Base-by-base conservation (phyloP, 2,329 filamentous ascomycete species). In the Trichothecium sympodiale region DNA sequence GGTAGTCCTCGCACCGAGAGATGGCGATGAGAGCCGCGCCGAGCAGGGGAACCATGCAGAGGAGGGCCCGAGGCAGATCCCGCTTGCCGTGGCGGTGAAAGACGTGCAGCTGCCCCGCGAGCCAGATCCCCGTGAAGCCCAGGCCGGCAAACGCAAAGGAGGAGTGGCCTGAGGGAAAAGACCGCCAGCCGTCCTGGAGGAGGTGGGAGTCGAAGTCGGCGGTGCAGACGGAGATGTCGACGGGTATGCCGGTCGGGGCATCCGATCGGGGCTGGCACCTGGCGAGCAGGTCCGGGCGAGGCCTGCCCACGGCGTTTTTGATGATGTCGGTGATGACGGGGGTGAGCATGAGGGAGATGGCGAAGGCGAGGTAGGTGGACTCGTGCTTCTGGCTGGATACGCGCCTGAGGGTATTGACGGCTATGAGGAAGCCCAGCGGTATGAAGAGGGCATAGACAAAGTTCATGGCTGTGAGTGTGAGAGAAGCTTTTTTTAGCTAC, bases 291-390 rank as follows among this genome's bases (percentile, higher is more conserved):
- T 77, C 73, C 0, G 73, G 73, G 5, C 73, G 62, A 13, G 87
- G 85, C 9, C 85, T 65, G 8, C 85, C 85, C 17, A 89, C 83
- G 8, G 82, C 73, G 53, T 94, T 94, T 60, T 98, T 98, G 52
- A 96, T 70, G 18, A 89, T 64, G 54, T 96, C 88, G 31, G 91
- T 96, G 30, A 96, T 65, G 55, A 95, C 82, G 5, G 77, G 73
- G 1, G 85, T 81, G 34, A 94, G 68, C 46, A 86, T 67, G 17
- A 96, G 59, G 43, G 79, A 74, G 49, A 89, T 85, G 34, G 79
- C 64, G 41, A 95, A 77, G 16, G 86, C 83, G 1, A 98, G 74
- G 35, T 94, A 64, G 0, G 86, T 83, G 43, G 88, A 83, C 60
- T 96, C 88, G 40, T 83, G 74, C 55, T 94, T 93, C 56, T 93